Base-by-base conservation (phyloP, 2,329 filamentous ascomycete species). In the Aurifilum marmelostoma region DNA sequence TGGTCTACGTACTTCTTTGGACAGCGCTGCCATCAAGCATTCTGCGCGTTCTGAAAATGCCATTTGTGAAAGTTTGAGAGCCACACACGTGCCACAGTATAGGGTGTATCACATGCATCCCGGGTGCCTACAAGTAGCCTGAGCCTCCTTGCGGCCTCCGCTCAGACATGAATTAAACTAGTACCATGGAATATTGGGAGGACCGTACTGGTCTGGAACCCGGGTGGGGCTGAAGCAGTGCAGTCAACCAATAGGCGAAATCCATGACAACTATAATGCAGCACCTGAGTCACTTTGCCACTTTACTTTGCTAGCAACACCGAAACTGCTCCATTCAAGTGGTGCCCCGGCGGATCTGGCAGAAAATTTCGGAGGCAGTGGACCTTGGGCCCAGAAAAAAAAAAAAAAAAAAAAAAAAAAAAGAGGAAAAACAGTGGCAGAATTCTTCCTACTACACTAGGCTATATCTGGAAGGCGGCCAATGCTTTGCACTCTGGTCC, bases 391-490 rank as follows among this genome's bases (percentile, higher is more conserved):
- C 3, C 6, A 56, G 7, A 29, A n/a, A 34, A n/a, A 59, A 37
- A 29, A 29, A 54, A 54, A 27, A 12, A 27, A 27, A 27, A 52
- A 12, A 27, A 24, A 29, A n/a, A 34, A n/a, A 59, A 37, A 29
- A 29, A 54, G 29, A 27, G 4, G 14, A 27, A 27, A 52, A 12
- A 27, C 11, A 29, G 52, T 18, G 56, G 56, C 56, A 59, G 56
- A 37, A 59, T 21, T 14, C 6, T 18, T 21, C n/a, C 14, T 5
- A 14, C 7, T 11, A 11, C 1, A 21, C 52, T 39, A 54, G 8
- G 21, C 39, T 4, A 9, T 34, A 37, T 9, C n/a, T 3, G 6
- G 68, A 52, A 62, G 43, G 68, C 68, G 68, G 68, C 18, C 37
- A 65, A 12, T 0, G 3, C 11, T 9, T 7, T 2, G 9, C 12